A percentile compares a stretch with the other conserved stretches of the same genome.
phyloP scores from a whole-genome alignment of 305 asterid species.

The Nicotiana rustica region DNA sequence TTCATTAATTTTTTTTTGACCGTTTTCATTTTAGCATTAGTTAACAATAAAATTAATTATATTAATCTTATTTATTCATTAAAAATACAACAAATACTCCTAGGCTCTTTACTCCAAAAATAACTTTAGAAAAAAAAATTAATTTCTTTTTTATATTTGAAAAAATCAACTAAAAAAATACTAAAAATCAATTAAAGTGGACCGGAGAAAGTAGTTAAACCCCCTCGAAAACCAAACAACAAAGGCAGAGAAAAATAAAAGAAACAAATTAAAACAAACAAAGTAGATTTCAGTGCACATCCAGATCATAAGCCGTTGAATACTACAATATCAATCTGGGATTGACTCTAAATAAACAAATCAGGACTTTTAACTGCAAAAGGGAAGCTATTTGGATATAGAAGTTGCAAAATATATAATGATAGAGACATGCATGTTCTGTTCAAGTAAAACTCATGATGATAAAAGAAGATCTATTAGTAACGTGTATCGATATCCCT shows the following conservation, averaged over 20 bases:
- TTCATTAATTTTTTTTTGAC: no score
- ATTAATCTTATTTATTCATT: no score
- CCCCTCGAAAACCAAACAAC: not conserved
- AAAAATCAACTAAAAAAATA: no score
- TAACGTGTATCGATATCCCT: constrained; percentile 28
- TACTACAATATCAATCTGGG: not conserved
- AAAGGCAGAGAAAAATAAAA: no score
- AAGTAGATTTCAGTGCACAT: not conserved
- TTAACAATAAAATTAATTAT: no score
- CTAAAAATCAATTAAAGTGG: no score
- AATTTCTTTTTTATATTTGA: no score
- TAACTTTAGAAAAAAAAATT: no score
- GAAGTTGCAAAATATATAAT: not conserved
- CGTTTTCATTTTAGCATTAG: no score
- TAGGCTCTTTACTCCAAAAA: no score
- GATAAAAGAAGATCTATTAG: not conserved
- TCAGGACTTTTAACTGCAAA: constrained; percentile 23
- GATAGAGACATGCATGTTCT: not conserved
- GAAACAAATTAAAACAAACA: no score
- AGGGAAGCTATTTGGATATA: not conserved
- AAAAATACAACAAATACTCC: no score
- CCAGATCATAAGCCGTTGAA: not conserved
- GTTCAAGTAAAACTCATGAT: not conserved
- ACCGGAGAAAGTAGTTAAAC: not conserved
- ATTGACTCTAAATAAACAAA: not conserved